Percentiles rank a stretch among this genome's conserved stretches.
phyloP scores from a whole-genome alignment of 345 rosid genomes.

The Ceriops zippeliana region DNA sequence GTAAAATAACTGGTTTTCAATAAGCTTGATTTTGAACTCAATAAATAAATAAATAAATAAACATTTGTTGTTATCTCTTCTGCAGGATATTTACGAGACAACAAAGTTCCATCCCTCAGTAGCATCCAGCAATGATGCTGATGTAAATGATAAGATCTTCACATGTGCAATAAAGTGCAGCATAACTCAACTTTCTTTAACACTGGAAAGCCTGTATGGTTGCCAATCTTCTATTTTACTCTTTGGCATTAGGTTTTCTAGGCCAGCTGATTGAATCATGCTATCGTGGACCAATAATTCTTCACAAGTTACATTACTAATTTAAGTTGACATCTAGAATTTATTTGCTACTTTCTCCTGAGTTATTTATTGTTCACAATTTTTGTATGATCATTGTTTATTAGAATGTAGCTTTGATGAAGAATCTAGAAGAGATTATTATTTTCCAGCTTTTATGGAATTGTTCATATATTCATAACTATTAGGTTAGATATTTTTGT shows the following conservation, averaged over 20 bases:
- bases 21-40: too few species aligned
- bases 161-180: conserved; percentile 53
- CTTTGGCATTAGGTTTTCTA: neutral
- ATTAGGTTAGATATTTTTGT: too few species aligned
- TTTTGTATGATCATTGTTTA: neutral
- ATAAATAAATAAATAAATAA: conserved; percentile 6
- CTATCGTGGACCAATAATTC: neutral
- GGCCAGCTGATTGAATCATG: neutral
- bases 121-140: conserved; percentile 36
- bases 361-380: neutral
- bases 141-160: conserved; percentile 44
- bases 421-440: too few species aligned
- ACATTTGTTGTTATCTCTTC: conserved; percentile 4
- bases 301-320: neutral
- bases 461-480: too few species aligned
- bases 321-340: neutral
- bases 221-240: conserved; percentile 11
- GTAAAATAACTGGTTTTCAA: too few species aligned
- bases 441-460: too few species aligned
- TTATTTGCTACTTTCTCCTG: neutral
- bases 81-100: conserved; percentile 89
- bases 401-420: neutral
- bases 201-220: conserved; percentile 46
- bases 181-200: conserved; percentile 47
- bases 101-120: conserved; percentile 65